A percentile compares a stretch with the other conserved stretches of the same genome.
Evolutionary conservation across 495 filamentous ascomycete species (phyloP).

Genomic region (Talaromyces adpressus): DNA sequence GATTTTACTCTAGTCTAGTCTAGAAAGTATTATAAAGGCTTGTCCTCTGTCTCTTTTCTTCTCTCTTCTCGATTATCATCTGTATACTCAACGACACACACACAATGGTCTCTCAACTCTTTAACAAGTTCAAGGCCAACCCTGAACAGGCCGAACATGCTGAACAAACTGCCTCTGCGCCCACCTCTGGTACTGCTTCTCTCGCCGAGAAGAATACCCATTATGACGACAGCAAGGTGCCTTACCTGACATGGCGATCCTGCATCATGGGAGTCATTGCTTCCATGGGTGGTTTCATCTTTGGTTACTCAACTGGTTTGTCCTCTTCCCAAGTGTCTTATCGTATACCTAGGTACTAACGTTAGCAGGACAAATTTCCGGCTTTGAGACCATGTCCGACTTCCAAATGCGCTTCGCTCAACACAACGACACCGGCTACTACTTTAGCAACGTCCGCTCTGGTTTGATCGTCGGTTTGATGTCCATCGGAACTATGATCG

Average conservation of each 20-base stretch:
- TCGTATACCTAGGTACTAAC: neutral
- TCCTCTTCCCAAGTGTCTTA: slow-evolving; percentile 5
- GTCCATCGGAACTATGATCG: slow-evolving; percentile 61
- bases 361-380: slow-evolving; percentile 42
- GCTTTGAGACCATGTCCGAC: slow-evolving; percentile 56
- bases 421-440: slow-evolving; percentile 27
- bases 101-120: slow-evolving; percentile 29
- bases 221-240: slow-evolving; percentile 40
- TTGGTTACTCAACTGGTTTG: slow-evolving; percentile 63
- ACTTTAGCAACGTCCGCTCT: slow-evolving; percentile 47
- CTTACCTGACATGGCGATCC: slow-evolving; percentile 41
- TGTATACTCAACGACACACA: neutral
- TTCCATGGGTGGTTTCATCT: slow-evolving; percentile 70
- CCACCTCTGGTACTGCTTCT: slow-evolving; percentile 15
- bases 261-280: slow-evolving; percentile 46
- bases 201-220: slow-evolving; percentile 30
- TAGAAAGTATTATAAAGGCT: neutral
- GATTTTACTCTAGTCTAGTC: neutral
- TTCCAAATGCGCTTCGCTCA: slow-evolving; percentile 42
- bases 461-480: slow-evolving; percentile 54
- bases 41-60: slow-evolving; percentile 8
- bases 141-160: slow-evolving; percentile 20
- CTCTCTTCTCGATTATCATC: slow-evolving; percentile 10
- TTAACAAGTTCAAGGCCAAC: slow-evolving; percentile 25
- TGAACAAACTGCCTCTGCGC: slow-evolving; percentile 14